Evolutionary conservation across 2,329 filamentous ascomycete species (phyloP), one percentile per base, ranked within the genome.

Genomic region (Aureobasidium sp.): DNA sequence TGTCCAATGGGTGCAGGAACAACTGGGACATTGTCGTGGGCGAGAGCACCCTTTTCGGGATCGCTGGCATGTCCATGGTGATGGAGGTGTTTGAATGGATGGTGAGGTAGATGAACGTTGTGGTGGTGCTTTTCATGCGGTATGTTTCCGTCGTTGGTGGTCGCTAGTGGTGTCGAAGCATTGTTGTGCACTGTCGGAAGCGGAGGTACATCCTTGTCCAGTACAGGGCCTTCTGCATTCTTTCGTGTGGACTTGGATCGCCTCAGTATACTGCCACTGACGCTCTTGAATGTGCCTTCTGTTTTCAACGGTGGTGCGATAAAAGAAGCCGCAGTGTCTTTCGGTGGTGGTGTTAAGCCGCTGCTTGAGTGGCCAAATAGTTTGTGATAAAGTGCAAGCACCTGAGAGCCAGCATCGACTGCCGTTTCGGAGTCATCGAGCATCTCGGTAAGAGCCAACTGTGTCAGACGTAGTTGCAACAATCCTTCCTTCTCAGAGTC

Each of bases 391-490:
- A 97, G 78, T 17, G 84, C 84, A 21, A 99, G 77, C 40, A 99
- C 79, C 72, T 96, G 91, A 65, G 90, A 85, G 69, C 89, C 92
- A 62, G 88, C 86, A 69, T 96, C 96, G 54, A 97, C 89, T 19
- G 94, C 93, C 60, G 87, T 84, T 61, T 90, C 86, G 0, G 91
- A 85, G 0, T 91, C 91, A 70, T 96, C 91, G 3, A 90, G 77
- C 17, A 94, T 77, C 73, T 97, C 93, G 3, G 94, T 74, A 21
- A 99, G 81, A 4, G 88, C 82, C 62, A 99, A 78, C 69, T 97
- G 92, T 11, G 93, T 96, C 84, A 97, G 95, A 73, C 95, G 95
- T 63, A 96, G 85, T 72, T 97, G 89, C n/a, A 99, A 75, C 43
- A 99, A 86, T 51, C 84, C 83, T 71, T 92, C 89, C 69, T 91